Conservation (phyloP, 495 filamentous ascomycete species). For the Amphirosellinia nigrospora region DNA sequence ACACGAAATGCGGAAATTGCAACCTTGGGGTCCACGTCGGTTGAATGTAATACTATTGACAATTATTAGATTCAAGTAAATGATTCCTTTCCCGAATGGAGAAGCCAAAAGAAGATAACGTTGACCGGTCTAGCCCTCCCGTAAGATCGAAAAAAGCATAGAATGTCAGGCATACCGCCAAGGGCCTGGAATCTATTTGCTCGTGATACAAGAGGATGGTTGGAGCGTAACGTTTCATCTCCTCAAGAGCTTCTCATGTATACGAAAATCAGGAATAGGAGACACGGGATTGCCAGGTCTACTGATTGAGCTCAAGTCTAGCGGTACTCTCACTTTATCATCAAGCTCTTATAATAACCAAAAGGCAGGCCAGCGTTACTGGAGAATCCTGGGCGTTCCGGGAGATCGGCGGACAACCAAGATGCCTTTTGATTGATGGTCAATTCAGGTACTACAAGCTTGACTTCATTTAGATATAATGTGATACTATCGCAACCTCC, state of each 20-base stretch:
- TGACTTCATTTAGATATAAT: not conserved
- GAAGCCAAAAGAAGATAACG: not conserved
- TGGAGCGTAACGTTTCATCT: not conserved
- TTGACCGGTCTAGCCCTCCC: not conserved
- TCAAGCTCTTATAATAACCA: not conserved
- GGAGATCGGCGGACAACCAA: not conserved
- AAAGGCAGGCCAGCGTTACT: not conserved
- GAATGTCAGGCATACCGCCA: not conserved
- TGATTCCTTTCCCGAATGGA: not conserved
- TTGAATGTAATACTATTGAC: too few relatives aligned
- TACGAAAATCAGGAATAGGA: too few relatives aligned
- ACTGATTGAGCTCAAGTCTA: not conserved
- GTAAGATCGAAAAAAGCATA: not conserved
- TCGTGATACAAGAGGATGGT: not conserved
- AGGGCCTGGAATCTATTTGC: not conserved
- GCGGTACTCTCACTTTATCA: not conserved
- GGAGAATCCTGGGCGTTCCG: not conserved
- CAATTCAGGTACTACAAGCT: not conserved
- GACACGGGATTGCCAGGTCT: too few relatives aligned
- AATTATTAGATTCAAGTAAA: not conserved
- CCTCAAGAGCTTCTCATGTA: not conserved
- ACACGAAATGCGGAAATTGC: too few relatives aligned
- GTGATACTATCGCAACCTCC: not conserved
- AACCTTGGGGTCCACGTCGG: too few relatives aligned
- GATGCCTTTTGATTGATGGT: not conserved